Percentiles rank a stretch among this genome's conserved stretches.
phyloP scores from a whole-genome alignment of 1,139 yeast genomes.

The Zygoascus hellenicus region DNA sequence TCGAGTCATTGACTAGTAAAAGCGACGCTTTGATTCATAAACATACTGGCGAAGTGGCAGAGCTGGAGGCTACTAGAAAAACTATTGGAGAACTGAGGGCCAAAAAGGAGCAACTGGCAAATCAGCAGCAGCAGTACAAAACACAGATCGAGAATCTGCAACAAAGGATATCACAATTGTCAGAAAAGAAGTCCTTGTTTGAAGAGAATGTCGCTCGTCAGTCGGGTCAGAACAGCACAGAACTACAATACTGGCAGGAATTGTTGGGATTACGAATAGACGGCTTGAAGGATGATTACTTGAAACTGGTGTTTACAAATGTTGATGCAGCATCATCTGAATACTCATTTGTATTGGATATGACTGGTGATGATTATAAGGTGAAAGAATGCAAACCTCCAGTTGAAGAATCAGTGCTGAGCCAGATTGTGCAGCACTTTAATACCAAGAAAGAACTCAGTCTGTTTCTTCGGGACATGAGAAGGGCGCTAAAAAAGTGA shows the following conservation, averaged over 20 bases:
- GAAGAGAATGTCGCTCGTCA: conserved; percentile 19
- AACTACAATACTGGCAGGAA: conserved; percentile 29
- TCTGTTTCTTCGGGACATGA: conserved; percentile 23
- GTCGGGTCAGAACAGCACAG: conserved; percentile 26
- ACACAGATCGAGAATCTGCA: conserved; percentile 16
- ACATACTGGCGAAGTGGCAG: conserved; percentile 23
- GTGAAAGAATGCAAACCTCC: conserved; percentile 18
- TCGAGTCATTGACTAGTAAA: conserved; percentile 22
- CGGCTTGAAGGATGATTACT: conserved; percentile 27
- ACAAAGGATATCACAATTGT: conserved; percentile 17
- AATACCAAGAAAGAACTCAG: conserved; percentile 21
- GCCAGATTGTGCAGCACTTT: conserved; percentile 16
- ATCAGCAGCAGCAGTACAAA: conserved; percentile 2
- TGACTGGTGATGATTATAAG: conserved; percentile 25
- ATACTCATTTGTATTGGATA: conserved; percentile 26
- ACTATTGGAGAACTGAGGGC: conserved; percentile 6
- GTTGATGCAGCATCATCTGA: conserved; percentile 26
- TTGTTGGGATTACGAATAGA: conserved; percentile 29
- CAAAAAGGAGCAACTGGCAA: conserved; percentile 6
- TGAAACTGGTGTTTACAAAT: conserved; percentile 28
- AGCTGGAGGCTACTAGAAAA: conserved; percentile 21
- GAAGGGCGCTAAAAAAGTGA: conserved; percentile 18
- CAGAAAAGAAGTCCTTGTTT: conserved; percentile 14
- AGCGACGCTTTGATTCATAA: conserved; percentile 23
- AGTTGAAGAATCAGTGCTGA: conserved; percentile 10